These are phyloP conservation scores for Capronia epimyces DNA, from an alignment of 2,329 filamentous ascomycete genomes.

Conservation along the genomic window DNA sequence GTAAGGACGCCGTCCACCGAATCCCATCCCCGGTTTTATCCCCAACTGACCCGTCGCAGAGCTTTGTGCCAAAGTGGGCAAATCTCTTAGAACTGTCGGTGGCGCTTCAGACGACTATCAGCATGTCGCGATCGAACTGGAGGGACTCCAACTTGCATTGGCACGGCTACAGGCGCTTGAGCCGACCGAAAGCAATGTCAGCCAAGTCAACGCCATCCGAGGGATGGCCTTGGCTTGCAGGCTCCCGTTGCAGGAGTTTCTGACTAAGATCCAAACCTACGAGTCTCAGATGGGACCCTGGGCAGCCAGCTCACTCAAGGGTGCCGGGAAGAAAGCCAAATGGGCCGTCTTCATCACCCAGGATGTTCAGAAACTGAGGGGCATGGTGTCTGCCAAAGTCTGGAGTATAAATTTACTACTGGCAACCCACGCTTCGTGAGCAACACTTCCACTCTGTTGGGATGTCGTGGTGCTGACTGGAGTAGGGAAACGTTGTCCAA, in stretches of 20 bases:
- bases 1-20: slow-evolving; percentile 11
- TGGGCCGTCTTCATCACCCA: slow-evolving; percentile 1
- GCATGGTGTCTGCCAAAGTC: neutral
- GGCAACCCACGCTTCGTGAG: neutral
- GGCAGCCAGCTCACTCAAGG: neutral
- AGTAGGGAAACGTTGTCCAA: neutral
- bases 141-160: slow-evolving; percentile 25
- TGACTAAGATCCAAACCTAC: slow-evolving; percentile 26
- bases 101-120: slow-evolving; percentile 29
- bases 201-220: slow-evolving; percentile 30
- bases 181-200: slow-evolving; percentile 27
- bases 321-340: neutral
- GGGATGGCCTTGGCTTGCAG: slow-evolving; percentile 29
- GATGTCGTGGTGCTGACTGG: neutral
- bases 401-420: neutral
- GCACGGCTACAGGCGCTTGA: slow-evolving; percentile 21
- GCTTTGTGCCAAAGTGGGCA: slow-evolving; percentile 26
- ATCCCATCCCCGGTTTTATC: neutral
- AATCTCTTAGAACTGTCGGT: slow-evolving; percentile 24
- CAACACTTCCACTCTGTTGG: neutral
- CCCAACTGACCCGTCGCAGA: slow-evolving; percentile 13
- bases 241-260: slow-evolving; percentile 28
- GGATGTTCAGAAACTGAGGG: neutral
- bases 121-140: slow-evolving; percentile 26
- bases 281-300: slow-evolving; percentile 25